Percentiles rank a stretch among this genome's conserved stretches.
Conservation (phyloP, 441 rosid species). For the Brassica hybrid region DNA sequence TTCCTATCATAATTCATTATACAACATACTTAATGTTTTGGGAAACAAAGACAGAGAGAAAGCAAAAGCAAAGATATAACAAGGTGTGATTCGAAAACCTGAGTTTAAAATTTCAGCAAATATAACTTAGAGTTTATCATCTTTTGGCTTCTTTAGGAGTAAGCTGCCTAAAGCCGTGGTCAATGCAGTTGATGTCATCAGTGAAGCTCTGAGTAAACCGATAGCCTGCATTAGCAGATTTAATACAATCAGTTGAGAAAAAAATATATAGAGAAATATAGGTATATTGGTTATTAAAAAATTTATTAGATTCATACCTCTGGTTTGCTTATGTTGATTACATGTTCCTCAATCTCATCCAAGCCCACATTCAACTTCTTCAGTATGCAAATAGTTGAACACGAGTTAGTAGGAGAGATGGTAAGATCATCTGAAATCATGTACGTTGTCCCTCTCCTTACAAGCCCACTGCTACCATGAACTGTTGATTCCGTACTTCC, state of each 20-base stretch:
- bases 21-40: too few relatives aligned
- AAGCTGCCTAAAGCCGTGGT: conserved; percentile 4
- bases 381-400: background rate
- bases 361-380: conserved; percentile 2
- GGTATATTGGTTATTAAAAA: background rate
- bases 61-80: too few relatives aligned
- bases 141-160: conserved; percentile 17
- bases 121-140: conserved; percentile 15
- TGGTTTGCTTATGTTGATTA: conserved; percentile 16
- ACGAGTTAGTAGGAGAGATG: conserved; percentile 9
- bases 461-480: conserved; percentile 11
- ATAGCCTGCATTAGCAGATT: conserved; percentile 12
- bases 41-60: too few relatives aligned
- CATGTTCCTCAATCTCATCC: conserved; percentile 30
- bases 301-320: conserved; percentile 10
- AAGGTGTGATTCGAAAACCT: background rate
- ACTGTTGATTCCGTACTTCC: background rate
- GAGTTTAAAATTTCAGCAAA: background rate
- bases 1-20: too few relatives aligned
- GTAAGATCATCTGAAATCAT: conserved; percentile 19
- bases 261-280: background rate
- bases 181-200: conserved; percentile 29
- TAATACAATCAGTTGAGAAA: background rate
- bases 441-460: conserved; percentile 1
- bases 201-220: conserved; percentile 21